These are phyloP conservation scores for Penicillium cataractarum DNA, from an alignment of 495 filamentous ascomycete species.

Conservation along the genomic window DNA sequence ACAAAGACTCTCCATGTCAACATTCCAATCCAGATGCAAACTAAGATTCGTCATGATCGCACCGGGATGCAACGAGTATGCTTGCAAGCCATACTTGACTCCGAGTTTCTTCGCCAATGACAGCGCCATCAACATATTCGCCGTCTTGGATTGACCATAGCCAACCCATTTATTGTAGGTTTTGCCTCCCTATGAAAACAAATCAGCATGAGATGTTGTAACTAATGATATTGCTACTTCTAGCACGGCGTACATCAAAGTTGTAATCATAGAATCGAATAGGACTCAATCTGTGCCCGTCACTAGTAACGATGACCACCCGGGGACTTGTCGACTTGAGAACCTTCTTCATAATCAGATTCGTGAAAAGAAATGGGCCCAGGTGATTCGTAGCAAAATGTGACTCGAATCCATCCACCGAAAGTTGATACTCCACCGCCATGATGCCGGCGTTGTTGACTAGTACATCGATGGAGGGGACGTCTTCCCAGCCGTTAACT, in stretches of 20 bases:
- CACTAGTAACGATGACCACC: slow-evolving; percentile 38
- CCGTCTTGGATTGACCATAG: slow-evolving; percentile 62
- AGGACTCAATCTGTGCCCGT: slow-evolving; percentile 43
- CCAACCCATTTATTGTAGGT: slow-evolving; percentile 55
- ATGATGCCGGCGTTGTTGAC: slow-evolving; percentile 77
- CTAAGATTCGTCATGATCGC: slow-evolving; percentile 32
- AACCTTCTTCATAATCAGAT: slow-evolving; percentile 54
- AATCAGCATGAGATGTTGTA: slow-evolving; percentile 22
- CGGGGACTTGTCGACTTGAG: slow-evolving; percentile 25
- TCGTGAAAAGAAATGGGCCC: slow-evolving; percentile 63
- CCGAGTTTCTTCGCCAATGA: slow-evolving; percentile 46
- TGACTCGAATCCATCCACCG: slow-evolving; percentile 49
- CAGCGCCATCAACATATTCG: slow-evolving; percentile 57
- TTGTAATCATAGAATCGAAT: slow-evolving; percentile 59
- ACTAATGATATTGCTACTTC: neutral
- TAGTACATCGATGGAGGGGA: slow-evolving; percentile 64
- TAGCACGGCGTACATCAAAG: slow-evolving; percentile 39
- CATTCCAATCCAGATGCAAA: slow-evolving; percentile 31
- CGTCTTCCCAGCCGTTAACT: slow-evolving; percentile 47
- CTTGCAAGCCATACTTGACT: slow-evolving; percentile 28
- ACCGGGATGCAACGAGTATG: slow-evolving; percentile 53
- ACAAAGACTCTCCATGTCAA: slow-evolving; percentile 25
- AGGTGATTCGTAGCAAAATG: slow-evolving; percentile 62
- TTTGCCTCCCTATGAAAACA: slow-evolving; percentile 42
- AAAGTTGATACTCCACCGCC: slow-evolving; percentile 42